phyloP scores from a whole-genome alignment of 2,329 filamentous ascomycete genomes.

The Epichloe glyceriae region DNA sequence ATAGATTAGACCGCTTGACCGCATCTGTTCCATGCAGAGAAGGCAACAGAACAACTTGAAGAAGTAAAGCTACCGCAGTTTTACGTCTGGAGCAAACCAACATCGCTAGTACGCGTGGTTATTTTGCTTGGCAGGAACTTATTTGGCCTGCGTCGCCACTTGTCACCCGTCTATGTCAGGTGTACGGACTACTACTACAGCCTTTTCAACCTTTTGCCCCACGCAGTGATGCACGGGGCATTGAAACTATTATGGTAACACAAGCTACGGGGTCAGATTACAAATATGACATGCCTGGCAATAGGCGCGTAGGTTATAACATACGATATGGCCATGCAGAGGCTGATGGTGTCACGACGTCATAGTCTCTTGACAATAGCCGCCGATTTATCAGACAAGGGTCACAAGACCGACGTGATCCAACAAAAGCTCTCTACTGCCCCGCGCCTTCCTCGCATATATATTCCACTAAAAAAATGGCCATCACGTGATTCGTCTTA shows the following conservation, averaged over 20 bases:
- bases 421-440: background rate
- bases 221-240: background rate
- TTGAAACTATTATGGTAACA: background rate
- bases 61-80: background rate
- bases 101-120: background rate
- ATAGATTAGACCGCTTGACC: background rate
- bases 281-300: background rate
- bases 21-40: background rate
- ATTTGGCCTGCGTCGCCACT: too few relatives aligned
- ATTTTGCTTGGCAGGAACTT: background rate
- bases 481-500: background rate
- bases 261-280: background rate
- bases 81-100: background rate
- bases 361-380: background rate
- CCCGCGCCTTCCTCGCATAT: conserved; percentile 6
- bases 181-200: too few relatives aligned
- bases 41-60: background rate
- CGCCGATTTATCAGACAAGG: background rate
- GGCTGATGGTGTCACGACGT: background rate
- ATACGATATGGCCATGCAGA: background rate
- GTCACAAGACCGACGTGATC: background rate
- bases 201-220: background rate
- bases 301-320: background rate
- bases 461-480: conserved; percentile 1
- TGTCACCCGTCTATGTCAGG: too few relatives aligned